Evolutionary conservation across 2,329 filamentous ascomycete species (phyloP).

Genomic region (Tolypocladium capitatum): DNA sequence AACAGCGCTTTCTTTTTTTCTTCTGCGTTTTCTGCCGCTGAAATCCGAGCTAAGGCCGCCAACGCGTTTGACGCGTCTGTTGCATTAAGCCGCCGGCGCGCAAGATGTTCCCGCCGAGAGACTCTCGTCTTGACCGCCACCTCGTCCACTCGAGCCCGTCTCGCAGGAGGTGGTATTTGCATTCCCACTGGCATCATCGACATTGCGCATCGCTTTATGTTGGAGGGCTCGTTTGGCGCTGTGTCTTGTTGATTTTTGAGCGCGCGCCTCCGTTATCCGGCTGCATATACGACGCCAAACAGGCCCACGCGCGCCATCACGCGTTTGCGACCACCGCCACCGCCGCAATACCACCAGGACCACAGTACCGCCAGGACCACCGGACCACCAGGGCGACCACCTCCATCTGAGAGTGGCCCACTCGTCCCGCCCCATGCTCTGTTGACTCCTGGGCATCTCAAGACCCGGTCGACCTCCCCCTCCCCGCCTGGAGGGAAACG

Average conservation of each 20-base stretch:
- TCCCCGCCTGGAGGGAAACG: not conserved
- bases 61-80: not conserved
- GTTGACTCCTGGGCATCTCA: not conserved
- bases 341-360: not conserved
- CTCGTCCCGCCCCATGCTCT: not conserved
- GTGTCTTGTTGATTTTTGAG: not conserved
- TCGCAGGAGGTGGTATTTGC: not conserved
- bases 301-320: not conserved
- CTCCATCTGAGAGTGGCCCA: constrained; percentile 6
- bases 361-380: not conserved
- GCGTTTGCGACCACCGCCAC: not conserved
- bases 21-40: not conserved
- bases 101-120: not conserved
- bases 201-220: not conserved
- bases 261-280: not conserved
- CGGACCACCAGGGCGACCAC: not conserved
- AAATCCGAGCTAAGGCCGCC: not conserved
- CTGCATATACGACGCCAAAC: not conserved
- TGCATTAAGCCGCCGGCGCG: not conserved
- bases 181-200: not conserved
- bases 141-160: not conserved
- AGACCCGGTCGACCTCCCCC: not conserved
- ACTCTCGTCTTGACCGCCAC: not conserved
- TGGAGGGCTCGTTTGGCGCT: not conserved
- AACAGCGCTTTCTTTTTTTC: not conserved